These are phyloP conservation scores for Coemansia sp. DNA, from an alignment of 192 early-diverging fungal genomes.

Conservation along the genomic window DNA sequence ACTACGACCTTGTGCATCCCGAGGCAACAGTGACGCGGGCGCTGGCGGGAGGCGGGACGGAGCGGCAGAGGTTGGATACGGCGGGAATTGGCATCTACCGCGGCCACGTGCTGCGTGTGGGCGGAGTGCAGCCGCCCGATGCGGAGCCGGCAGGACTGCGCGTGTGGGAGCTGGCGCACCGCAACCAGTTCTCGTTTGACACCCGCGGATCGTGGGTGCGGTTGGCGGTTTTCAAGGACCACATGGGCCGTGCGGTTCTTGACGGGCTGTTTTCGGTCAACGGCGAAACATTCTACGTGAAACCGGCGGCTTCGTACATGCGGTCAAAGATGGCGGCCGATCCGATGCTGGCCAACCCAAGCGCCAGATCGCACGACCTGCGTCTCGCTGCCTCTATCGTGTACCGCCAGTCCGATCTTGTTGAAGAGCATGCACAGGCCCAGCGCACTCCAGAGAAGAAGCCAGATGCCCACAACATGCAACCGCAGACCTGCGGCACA, in stretches of 20 bases:
- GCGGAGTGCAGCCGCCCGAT: constrained; percentile 21
- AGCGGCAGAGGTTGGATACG: constrained; percentile 16
- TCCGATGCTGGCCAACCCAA: constrained; percentile 36
- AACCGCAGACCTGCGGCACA: constrained; percentile 14
- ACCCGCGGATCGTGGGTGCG: constrained; percentile 53
- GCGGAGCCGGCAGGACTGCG: constrained; percentile 23
- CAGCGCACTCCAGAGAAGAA: neutral
- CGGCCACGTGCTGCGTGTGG: constrained; percentile 50
- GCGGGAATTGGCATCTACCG: constrained; percentile 60
- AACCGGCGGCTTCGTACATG: constrained; percentile 57
- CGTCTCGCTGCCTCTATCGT: constrained; percentile 55
- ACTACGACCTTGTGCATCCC: constrained; percentile 69
- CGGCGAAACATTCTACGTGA: constrained; percentile 62
- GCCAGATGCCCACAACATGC: constrained; percentile 1
- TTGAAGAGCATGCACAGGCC: constrained; percentile 14
- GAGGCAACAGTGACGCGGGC: constrained; percentile 48
- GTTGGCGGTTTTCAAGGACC: constrained; percentile 52
- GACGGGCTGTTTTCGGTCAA: constrained; percentile 60
- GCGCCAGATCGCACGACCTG: constrained; percentile 20
- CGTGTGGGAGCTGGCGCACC: constrained; percentile 32
- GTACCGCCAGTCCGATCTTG: constrained; percentile 64
- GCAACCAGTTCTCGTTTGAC: constrained; percentile 44
- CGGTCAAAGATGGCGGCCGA: constrained; percentile 59
- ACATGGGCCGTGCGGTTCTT: constrained; percentile 46
- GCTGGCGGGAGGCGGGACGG: constrained; percentile 15